Percentiles rank a stretch among this genome's conserved stretches.
Evolutionary conservation across 176 grass and related monocot genomes (phyloP).

Genomic region (Aegilops tauschii): DNA sequence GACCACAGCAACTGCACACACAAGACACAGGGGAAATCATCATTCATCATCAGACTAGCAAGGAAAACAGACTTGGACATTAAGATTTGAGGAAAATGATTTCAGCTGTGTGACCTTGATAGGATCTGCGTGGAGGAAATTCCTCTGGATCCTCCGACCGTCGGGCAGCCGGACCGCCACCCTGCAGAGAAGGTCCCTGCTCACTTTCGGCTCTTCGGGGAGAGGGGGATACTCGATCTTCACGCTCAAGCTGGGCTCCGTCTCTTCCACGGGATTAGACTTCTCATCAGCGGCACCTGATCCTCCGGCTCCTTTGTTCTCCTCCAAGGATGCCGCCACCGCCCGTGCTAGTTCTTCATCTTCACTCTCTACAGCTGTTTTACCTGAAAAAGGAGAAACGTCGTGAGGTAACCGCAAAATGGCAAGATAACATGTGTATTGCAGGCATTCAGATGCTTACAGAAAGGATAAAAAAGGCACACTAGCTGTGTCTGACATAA

Average conservation of each 20-base stretch:
- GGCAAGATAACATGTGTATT: neutral
- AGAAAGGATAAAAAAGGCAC: neutral
- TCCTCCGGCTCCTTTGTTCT: conserved; percentile 26
- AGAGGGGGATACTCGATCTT: conserved; percentile 69
- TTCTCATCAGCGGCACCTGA: conserved; percentile 24
- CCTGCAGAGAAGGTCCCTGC: conserved; percentile 67
- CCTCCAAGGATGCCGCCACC: conserved; percentile 62
- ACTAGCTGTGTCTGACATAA: neutral
- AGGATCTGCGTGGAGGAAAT: conserved; percentile 63
- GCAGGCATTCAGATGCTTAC: neutral
- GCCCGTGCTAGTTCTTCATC: conserved; percentile 67
- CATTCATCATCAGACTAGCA: no score
- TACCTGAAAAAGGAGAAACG: conserved; percentile 40
- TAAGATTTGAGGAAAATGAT: neutral
- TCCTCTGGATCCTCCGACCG: conserved; percentile 74
- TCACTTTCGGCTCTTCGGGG: conserved; percentile 77
- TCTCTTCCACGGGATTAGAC: conserved; percentile 27
- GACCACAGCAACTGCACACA: conserved; percentile 78
- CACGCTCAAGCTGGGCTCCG: conserved; percentile 35
- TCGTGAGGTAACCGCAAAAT: neutral
- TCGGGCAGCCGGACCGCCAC: conserved; percentile 76
- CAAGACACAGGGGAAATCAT: neutral
- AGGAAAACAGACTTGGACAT: neutral
- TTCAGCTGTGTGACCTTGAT: conserved; percentile 54
- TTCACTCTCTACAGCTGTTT: conserved; percentile 44